These are phyloP conservation scores for Biscogniauxia marginata DNA, from an alignment of 2,329 filamentous ascomycete species.

Conservation along the genomic window DNA sequence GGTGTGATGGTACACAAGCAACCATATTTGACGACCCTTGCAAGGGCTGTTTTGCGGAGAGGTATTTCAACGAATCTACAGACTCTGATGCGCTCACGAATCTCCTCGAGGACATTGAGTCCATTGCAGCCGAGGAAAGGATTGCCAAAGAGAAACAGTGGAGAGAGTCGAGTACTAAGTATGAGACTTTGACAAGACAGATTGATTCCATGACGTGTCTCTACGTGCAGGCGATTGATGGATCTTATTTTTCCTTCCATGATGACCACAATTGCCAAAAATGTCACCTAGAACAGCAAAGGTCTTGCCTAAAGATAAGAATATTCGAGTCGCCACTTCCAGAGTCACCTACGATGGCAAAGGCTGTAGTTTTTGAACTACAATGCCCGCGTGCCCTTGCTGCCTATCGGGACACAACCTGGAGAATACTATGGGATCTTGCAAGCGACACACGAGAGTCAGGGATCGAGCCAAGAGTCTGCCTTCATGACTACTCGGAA, in stretches of 20 bases:
- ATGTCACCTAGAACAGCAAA: conserved; percentile 33
- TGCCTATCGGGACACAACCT: conserved; percentile 42
- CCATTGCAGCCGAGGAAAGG: conserved; percentile 14
- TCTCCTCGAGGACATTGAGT: conserved; percentile 23
- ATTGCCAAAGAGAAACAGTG: conserved; percentile 34
- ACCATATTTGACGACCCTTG: conserved; percentile 49
- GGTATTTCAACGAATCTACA: conserved; percentile 42
- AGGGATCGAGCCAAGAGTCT: conserved; percentile 12
- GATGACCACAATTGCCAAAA: conserved; percentile 34
- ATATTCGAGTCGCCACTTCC: conserved; percentile 43
- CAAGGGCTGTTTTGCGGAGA: conserved; percentile 45
- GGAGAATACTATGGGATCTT: conserved; percentile 35
- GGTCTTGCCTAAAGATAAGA: conserved; percentile 35
- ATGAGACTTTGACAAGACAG: conserved; percentile 31
- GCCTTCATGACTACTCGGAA: conserved; percentile 20
- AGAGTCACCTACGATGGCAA: conserved; percentile 25
- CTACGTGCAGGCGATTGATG: conserved; percentile 23
- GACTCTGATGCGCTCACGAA: conserved; percentile 18
- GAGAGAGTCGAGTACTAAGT: conserved; percentile 29
- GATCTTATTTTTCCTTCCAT: conserved; percentile 11
- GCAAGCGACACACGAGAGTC: conserved; percentile 20
- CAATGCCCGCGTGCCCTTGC: conserved; percentile 34
- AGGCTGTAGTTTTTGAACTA: conserved; percentile 43
- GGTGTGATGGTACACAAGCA: conserved; percentile 17
- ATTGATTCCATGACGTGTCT: conserved; percentile 34